Base-by-base conservation (phyloP, 768 basidiomycete species). In the Suillus subalutaceus region DNA sequence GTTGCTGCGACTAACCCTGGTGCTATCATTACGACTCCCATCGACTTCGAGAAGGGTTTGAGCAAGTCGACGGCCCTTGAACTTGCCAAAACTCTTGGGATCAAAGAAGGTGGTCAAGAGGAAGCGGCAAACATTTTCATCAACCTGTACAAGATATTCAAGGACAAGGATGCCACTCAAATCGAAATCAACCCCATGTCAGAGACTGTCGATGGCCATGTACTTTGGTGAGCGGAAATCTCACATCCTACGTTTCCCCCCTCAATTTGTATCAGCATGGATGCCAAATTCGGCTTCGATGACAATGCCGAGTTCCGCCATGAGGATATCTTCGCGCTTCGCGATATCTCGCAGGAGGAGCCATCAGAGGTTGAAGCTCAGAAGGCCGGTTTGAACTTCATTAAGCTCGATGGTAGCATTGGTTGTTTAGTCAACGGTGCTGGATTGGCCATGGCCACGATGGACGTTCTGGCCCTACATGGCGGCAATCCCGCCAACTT, bases 231-330 rank as follows among this genome's bases (percentile, higher is more conserved):
- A 69, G 87, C 50, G 44, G n/a, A 48, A n/a, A 64, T 68, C 15
- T 18, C 60, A 43, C 41, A 9, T 53, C 61, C 48, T 23, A 26
- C 40, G 37, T 37, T 10, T 15, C 35, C 48, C 6, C 61, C 7
- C 67, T 64, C 44, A 38, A 65, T 43, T 43, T 61, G 30, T 58
- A 41, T 65, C 70, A 97, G 96, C 83, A 99, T 99, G 97, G 97
- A 99, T 78, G 97, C 97, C 77, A 99, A 99, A 79, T 94, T 99
- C 68, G 95, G 96, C n/a, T 99, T 99, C 73, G 97, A 99, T 73
- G 97, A 99, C 77, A 99, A 99, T 75, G 97, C 97, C 44, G 95
- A 96, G 75, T 99, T 99, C 88, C 91, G 97, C 67, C 97, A 99
- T 75, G 79, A 88, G 73, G 95, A 97, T 71, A 77, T 98, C 67